These are phyloP conservation scores for Trichoderma sp. DNA, from an alignment of 2,329 filamentous ascomycete species.

Conservation along the genomic window DNA sequence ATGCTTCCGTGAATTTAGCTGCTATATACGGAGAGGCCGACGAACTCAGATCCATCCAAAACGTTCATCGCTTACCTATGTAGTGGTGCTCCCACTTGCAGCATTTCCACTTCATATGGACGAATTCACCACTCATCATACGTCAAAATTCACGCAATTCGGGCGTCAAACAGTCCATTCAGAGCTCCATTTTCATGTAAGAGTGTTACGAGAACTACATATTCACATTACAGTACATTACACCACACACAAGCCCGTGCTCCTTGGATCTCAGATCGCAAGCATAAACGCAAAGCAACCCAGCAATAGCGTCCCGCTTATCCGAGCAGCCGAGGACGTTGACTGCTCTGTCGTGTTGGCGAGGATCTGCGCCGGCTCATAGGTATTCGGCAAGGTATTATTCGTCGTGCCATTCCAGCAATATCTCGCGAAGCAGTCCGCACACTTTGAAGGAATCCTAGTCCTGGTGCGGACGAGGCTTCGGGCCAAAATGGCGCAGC, in stretches of 20 bases:
- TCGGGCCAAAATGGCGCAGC: conserved; percentile 73
- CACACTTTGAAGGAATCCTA: conserved; percentile 63
- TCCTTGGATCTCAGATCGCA: not conserved
- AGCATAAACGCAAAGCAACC: not conserved
- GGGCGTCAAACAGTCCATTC: not conserved
- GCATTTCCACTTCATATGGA: not conserved
- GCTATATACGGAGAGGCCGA: not conserved
- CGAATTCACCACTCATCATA: not conserved
- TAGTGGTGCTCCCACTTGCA: not conserved
- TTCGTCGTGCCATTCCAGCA: conserved; percentile 76
- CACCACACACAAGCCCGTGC: not conserved
- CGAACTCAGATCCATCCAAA: not conserved
- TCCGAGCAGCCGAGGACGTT: conserved; percentile 1
- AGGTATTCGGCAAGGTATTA: conserved; percentile 12
- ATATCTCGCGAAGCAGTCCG: conserved; percentile 69
- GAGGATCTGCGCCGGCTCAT: conserved; percentile 13
- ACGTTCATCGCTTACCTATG: not conserved
- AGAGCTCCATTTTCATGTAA: not conserved
- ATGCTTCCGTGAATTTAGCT: not conserved
- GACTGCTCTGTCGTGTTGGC: not conserved
- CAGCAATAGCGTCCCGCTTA: not conserved
- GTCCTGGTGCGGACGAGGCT: conserved; percentile 66
- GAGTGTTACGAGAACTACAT: not conserved
- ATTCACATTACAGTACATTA: not conserved
- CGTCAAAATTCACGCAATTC: not conserved